Conservation (phyloP, 768 basidiomycete genomes). For the Pleurotus sapidus region DNA sequence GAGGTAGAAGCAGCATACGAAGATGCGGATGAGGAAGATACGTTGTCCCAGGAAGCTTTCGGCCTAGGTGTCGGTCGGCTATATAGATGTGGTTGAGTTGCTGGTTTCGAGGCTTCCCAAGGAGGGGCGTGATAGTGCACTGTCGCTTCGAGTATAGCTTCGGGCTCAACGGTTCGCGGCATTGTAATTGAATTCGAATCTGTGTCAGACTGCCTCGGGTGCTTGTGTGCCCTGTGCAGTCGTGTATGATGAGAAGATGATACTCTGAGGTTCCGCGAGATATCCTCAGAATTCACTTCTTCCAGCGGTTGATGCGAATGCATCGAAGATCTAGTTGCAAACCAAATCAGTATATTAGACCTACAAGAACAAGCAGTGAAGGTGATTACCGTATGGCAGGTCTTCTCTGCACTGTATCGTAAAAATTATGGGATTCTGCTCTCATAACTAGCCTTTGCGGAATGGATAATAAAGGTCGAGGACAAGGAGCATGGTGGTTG, state of each 20-base stretch:
- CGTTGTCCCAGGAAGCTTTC: conserved; percentile 63
- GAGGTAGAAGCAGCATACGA: conserved; percentile 69
- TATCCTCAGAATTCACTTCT: conserved; percentile 70
- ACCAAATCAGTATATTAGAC: conserved; percentile 24
- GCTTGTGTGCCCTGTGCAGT: conserved; percentile 32
- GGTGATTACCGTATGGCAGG: conserved; percentile 20
- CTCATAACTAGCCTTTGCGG: conserved; percentile 41
- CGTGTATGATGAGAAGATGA: conserved; percentile 32
- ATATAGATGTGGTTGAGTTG: conserved; percentile 40
- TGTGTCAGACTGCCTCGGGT: conserved; percentile 40
- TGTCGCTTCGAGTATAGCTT: conserved; percentile 61
- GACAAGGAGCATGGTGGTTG: conserved; percentile 24
- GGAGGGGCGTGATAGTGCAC: conserved; percentile 46
- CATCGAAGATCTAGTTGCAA: conserved; percentile 16
- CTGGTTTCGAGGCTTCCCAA: conserved; percentile 7
- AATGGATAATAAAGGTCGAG: conserved; percentile 20
- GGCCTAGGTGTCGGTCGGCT: conserved; percentile 48
- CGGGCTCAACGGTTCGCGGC: conserved; percentile 62
- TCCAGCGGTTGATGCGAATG: conserved; percentile 24
- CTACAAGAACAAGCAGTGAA: conserved; percentile 24
- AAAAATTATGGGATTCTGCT: conserved; percentile 32
- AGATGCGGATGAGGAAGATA: conserved; percentile 73
- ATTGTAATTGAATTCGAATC: conserved; percentile 53
- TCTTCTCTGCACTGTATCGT: conserved; percentile 55
- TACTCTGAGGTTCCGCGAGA: conserved; percentile 68